Conservation (phyloP, 805 yeast species). For the Saccharomycopsis fibuligera region DNA sequence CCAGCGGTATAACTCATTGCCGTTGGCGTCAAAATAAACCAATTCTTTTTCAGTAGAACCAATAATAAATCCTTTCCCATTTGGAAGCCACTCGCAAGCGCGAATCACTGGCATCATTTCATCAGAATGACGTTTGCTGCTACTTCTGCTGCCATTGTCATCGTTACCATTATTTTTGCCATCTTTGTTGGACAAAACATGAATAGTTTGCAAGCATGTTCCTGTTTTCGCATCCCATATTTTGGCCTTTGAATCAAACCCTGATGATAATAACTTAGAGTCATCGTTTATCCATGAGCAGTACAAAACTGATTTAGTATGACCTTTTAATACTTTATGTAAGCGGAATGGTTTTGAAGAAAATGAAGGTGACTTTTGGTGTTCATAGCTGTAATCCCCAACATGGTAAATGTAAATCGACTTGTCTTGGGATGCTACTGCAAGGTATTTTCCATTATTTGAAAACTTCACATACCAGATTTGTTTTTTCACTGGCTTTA, state of each 20-base stretch:
- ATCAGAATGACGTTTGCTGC: not conserved
- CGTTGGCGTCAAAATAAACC: constrained; percentile 37
- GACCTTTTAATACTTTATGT: constrained; percentile 36
- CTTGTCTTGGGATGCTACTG: constrained; percentile 70
- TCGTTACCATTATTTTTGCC: not conserved
- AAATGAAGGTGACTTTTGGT: constrained; percentile 24
- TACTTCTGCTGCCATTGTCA: not conserved
- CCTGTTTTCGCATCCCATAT: constrained; percentile 57
- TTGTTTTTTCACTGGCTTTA: constrained; percentile 44
- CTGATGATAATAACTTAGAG: constrained; percentile 56
- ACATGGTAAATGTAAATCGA: constrained; percentile 62
- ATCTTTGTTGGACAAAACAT: not conserved
- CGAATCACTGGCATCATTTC: constrained; percentile 31
- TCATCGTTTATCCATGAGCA: constrained; percentile 76
- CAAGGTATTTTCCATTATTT: constrained; percentile 67
- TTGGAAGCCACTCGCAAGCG: constrained; percentile 68
- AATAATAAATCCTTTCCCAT: constrained; percentile 48
- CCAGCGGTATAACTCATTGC: constrained; percentile 27
- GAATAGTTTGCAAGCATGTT: constrained; percentile 6
- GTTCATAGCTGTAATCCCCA: constrained; percentile 26
- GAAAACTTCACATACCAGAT: constrained; percentile 82
- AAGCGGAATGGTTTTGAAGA: constrained; percentile 29
- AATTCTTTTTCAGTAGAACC: constrained; percentile 75
- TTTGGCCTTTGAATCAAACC: constrained; percentile 62
- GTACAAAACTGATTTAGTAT: constrained; percentile 51